Evolutionary conservation across 2,329 filamentous ascomycete species (phyloP).

Genomic region (Ophiosphaerella korrae): DNA sequence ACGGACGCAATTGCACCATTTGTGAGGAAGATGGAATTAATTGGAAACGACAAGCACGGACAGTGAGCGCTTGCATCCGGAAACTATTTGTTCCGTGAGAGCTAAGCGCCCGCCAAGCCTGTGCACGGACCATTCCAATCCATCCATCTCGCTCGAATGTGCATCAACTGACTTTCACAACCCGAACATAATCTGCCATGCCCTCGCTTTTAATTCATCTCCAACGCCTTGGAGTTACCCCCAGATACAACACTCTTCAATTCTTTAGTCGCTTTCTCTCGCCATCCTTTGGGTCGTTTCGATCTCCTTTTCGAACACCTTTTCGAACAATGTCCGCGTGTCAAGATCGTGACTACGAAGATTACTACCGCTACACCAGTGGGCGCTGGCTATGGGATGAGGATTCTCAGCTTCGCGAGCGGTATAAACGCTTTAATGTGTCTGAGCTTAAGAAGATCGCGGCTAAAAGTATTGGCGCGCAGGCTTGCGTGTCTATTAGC

Average conservation of each 20-base stretch:
- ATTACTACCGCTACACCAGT: constrained; percentile 26
- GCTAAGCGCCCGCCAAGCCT: no score
- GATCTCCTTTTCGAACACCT: neutral
- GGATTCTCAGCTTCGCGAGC: constrained; percentile 36
- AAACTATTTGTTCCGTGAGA: no score
- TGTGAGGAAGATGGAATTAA: no score
- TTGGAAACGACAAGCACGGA: no score
- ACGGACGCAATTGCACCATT: no score
- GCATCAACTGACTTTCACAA: no score
- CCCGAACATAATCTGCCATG: no score
- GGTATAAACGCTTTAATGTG: constrained; percentile 45
- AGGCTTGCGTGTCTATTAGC: constrained; percentile 41
- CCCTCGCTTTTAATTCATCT: no score
- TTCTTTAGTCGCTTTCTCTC: constrained; percentile 2
- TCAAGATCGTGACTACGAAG: constrained; percentile 2
- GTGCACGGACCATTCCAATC: no score
- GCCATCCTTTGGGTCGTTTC: constrained; percentile 5
- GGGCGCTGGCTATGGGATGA: constrained; percentile 40
- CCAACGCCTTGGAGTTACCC: neutral
- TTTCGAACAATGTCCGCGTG: neutral
- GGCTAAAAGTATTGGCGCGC: constrained; percentile 34
- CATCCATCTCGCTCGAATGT: no score
- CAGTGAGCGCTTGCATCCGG: no score
- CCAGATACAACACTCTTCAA: neutral
- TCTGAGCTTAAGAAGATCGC: constrained; percentile 40